A percentile compares a stretch with the other conserved stretches of the same genome.
These are phyloP conservation scores for Geotrichum klebahnii DNA, from an alignment of 1,139 yeast genomes.

Conservation along the genomic window DNA sequence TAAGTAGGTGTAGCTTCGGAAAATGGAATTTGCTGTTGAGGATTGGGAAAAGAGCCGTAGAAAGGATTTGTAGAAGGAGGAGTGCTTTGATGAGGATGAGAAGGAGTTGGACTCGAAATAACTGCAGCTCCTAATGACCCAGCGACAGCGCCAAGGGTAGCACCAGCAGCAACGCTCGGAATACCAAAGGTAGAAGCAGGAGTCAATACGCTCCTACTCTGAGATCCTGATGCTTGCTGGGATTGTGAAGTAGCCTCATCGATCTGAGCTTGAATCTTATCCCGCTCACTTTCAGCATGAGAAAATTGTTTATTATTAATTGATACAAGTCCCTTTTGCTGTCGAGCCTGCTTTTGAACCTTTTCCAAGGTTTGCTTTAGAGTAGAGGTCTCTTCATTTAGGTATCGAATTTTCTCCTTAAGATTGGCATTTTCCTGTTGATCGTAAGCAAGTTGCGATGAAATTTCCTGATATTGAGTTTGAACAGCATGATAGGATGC, in stretches of 20 bases:
- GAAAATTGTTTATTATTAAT: constrained; percentile 69
- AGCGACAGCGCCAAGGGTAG: constrained; percentile 19
- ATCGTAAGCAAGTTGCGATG: constrained; percentile 56
- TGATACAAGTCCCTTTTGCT: constrained; percentile 58
- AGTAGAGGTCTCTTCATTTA: constrained; percentile 64
- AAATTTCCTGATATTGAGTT: constrained; percentile 59
- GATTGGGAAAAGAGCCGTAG: constrained; percentile 12
- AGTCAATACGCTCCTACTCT: constrained; percentile 33
- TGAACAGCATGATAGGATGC: constrained; percentile 75
- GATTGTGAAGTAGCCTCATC: constrained; percentile 39
- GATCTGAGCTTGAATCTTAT: constrained; percentile 44
- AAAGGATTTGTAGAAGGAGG: constrained; percentile 18
- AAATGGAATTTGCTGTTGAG: constrained; percentile 6
- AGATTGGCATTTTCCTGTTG: constrained; percentile 62
- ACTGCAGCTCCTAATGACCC: constrained; percentile 21
- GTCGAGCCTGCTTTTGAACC: constrained; percentile 52
- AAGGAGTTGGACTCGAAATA: constrained; percentile 10
- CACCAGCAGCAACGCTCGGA: constrained; percentile 23
- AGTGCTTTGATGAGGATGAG: constrained; percentile 2
- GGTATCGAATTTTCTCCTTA: constrained; percentile 61
- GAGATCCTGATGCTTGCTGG: constrained; percentile 34
- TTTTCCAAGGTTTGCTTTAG: constrained; percentile 54
- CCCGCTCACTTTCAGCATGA: constrained; percentile 52
- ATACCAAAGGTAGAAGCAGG: constrained; percentile 23
- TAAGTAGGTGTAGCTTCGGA: constrained; percentile 7